Evolutionary conservation across 2,329 filamentous ascomycete genomes (phyloP).

Genomic region (Aspergillus brasiliensis): DNA sequence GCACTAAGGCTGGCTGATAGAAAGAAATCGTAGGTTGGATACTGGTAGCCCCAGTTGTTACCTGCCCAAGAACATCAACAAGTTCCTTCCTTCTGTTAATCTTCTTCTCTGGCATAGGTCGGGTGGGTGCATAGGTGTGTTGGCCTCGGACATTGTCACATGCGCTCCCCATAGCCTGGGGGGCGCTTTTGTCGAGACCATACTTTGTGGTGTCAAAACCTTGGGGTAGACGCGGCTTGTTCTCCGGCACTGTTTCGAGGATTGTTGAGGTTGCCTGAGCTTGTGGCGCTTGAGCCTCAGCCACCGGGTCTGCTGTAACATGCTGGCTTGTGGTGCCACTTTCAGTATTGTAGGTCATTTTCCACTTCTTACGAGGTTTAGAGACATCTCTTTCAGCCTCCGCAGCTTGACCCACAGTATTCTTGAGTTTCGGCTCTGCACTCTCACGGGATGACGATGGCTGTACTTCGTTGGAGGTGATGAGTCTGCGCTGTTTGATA

Average conservation of each 20-base stretch:
- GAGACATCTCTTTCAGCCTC: constrained; percentile 6
- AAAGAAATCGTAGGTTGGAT: constrained; percentile 13
- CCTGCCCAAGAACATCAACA: constrained; percentile 16
- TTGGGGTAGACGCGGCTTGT: constrained; percentile 4
- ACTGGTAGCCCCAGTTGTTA: not conserved
- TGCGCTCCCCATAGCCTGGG: not conserved
- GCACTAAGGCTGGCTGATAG: constrained; percentile 24
- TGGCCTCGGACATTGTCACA: not conserved
- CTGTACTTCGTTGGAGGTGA: not conserved
- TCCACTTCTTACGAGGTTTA: constrained; percentile 21
- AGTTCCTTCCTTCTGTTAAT: constrained; percentile 9
- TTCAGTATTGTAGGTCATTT: constrained; percentile 17
- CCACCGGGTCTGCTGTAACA: not conserved
- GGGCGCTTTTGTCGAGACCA: constrained; percentile 6
- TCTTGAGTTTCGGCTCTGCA: not conserved
- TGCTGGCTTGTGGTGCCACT: not conserved
- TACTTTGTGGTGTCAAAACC: constrained; percentile 24
- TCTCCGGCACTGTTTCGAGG: not conserved
- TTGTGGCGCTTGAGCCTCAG: not conserved
- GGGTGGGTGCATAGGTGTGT: not conserved
- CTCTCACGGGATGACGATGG: not conserved
- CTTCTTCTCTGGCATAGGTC: not conserved
- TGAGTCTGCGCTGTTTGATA: constrained; percentile 23
- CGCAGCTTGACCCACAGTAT: not conserved
- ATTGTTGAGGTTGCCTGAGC: not conserved